Percentiles rank a stretch among this genome's conserved stretches.
phyloP scores from a whole-genome alignment of 306 rosid genomes.

The Vigna trinervia region DNA sequence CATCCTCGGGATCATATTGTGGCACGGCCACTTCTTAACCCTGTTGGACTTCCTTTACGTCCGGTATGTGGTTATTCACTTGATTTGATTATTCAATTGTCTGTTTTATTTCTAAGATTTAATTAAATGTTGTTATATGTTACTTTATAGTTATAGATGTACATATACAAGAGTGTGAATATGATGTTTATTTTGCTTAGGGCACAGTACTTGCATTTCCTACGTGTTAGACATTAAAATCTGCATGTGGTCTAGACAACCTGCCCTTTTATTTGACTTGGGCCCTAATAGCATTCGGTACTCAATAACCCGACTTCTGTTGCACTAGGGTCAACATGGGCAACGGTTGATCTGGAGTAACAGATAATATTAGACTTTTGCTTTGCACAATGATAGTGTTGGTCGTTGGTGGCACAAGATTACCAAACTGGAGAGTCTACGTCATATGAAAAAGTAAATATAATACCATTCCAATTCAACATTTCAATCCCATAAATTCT shows the following conservation, averaged over 20 bases:
- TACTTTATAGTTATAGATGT: neutral
- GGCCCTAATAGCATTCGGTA: neutral
- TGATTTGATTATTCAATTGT: conserved; percentile 11
- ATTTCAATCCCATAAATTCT: too few species aligned
- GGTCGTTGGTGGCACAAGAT: neutral
- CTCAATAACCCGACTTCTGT: neutral
- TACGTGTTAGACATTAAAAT: conserved; percentile 10
- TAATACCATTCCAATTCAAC: too few species aligned
- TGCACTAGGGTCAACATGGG: neutral
- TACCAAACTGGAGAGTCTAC: too few species aligned
- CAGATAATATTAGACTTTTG: neutral
- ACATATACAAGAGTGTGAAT: neutral
- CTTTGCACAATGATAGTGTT: neutral
- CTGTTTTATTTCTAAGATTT: conserved; percentile 12
- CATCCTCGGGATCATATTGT: conserved; percentile 70
- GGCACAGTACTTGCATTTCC: neutral
- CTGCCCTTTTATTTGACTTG: neutral
- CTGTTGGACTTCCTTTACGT: conserved; percentile 83
- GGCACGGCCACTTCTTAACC: conserved; percentile 68
- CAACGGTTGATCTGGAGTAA: neutral
- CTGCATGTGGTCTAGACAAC: neutral
- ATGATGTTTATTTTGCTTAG: conserved; percentile 1
- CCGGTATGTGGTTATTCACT: conserved; percentile 59
- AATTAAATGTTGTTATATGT: neutral
- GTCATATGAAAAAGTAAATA: too few species aligned